A percentile compares a stretch with the other conserved stretches of the same genome.
phyloP scores from a whole-genome alignment of 169 alveolate genomes.

The Amoebophrya sp. region DNA sequence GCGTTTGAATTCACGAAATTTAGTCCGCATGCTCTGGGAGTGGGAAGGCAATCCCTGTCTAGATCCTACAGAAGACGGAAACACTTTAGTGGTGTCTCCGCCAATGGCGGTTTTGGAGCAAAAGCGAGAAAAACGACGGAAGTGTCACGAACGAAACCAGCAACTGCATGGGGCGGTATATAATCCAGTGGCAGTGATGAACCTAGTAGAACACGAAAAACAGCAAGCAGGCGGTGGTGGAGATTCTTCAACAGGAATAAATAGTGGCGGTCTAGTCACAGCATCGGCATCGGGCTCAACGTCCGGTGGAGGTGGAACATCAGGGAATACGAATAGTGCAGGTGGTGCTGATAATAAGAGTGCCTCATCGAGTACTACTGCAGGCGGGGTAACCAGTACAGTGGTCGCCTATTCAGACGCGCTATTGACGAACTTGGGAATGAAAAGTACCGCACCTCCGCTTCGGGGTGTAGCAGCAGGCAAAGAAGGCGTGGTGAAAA shows the following conservation, averaged over 20 bases:
- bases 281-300: too few species aligned
- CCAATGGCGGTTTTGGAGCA: background rate
- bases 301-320: too few species aligned
- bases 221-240: too few species aligned
- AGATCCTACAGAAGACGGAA: background rate
- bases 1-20: background rate
- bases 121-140: background rate
- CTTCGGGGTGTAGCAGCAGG: background rate
- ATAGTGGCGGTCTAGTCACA: too few species aligned
- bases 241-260: too few species aligned
- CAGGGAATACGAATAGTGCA: too few species aligned
- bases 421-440: background rate
- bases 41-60: conserved; percentile 4
- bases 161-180: background rate
- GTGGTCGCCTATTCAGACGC: too few species aligned
- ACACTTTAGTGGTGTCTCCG: background rate
- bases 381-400: too few species aligned
- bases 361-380: too few species aligned
- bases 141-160: background rate
- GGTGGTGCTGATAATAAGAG: too few species aligned
- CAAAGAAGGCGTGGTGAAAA: background rate
- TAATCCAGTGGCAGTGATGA: background rate
- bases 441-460: background rate
- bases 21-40: conserved; percentile 19
- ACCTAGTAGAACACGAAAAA: background rate